phyloP scores from a whole-genome alignment of 441 rosid species.

The Arabidopsis hybrid region DNA sequence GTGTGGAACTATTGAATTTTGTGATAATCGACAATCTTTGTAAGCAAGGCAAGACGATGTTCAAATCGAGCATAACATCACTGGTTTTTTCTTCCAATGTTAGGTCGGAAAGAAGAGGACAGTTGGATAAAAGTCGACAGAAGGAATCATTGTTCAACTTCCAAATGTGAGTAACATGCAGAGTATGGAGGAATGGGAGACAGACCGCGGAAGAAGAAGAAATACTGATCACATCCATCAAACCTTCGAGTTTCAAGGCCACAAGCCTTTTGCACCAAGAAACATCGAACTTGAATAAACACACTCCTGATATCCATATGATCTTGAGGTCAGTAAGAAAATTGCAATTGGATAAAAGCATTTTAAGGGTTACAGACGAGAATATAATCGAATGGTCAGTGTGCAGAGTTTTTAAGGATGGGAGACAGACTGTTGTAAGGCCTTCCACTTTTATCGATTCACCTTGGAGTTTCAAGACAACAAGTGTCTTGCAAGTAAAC shows the following conservation, averaged over 20 bases:
- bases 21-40: neutral
- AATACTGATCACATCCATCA: neutral
- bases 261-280: conserved; percentile 22
- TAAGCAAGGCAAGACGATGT: neutral
- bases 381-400: neutral
- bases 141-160: neutral
- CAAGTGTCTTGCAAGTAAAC: conserved; percentile 10
- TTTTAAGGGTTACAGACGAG: neutral
- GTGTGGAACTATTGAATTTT: neutral
- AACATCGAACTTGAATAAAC: neutral
- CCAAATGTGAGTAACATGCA: neutral
- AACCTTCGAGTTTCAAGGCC: conserved; percentile 10
- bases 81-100: neutral
- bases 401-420: conserved; percentile 7
- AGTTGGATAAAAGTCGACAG: neutral
- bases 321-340: conserved; percentile 7
- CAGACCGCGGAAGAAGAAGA: neutral
- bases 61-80: neutral
- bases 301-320: no score
- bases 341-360: conserved; percentile 2
- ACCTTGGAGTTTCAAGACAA: conserved; percentile 25
- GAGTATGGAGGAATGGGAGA: conserved; percentile 24
- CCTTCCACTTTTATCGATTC: neutral
- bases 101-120: conserved; percentile 7
- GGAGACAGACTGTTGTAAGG: neutral